Evolutionary conservation across 495 filamentous ascomycete genomes (phyloP), one percentile per base, ranked within the genome.

Genomic region (Penicillium paradoxum): DNA sequence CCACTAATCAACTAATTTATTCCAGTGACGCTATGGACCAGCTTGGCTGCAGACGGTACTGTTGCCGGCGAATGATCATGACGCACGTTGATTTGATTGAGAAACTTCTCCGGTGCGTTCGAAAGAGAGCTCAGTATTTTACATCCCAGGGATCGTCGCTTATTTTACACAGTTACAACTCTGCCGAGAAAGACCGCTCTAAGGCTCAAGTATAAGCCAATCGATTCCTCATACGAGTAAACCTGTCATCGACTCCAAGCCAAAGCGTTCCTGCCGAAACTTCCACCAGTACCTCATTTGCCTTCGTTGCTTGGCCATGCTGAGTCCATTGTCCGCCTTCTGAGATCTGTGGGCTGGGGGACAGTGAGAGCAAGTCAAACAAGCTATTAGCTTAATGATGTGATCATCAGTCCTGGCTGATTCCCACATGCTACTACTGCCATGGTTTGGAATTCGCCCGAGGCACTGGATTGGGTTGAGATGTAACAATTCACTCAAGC

Each of bases 81-180:
- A 98, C 93, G n/a, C 93, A 98, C 68, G 95, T 98, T 55, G 93
- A 98, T 67, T 76, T 98, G 47, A 97, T 98, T 56, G 93, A 98
- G 79, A 98, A 98, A 77, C 81, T 98, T 17, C 80, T 98, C 21
- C 90, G 92, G 91, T 97, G 81, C 60, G 79, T 56, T 3, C 32
- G 11, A 27, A 40, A 27, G 9, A 24, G 6, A 17, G 27, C 19
- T 13, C 13, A 22, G 3, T 27, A 8, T 32, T n/a, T 21, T 13
- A 32, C 13, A 34, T 45, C 9, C 13, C 5, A 21, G 11, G 4
- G 17, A 33, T 9, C 50, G 10, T 24, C 25, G 34, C 54, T 61
- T 4, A 63, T 37, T n/a, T 15, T 32, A 4, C 17, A 30, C 32
- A 72, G 67, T 3, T 67, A 72, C 49, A 69, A 70, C 47, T 67